Percentiles rank a stretch among this genome's conserved stretches.
These are phyloP conservation scores for Dorcoceras hygrometricum DNA, from an alignment of 257 asterid genomes.

Conservation along the genomic window DNA sequence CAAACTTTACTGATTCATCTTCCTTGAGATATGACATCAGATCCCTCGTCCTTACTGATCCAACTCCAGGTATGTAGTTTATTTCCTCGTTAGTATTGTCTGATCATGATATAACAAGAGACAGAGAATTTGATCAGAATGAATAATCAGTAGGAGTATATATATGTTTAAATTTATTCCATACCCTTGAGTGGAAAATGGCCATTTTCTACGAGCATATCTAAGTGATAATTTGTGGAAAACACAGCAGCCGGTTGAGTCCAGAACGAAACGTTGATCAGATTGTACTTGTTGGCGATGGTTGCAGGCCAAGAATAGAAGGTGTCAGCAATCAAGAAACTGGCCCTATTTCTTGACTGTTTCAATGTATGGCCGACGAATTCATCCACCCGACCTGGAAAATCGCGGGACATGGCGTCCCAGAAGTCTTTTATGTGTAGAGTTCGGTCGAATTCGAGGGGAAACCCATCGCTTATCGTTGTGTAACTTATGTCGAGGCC, in stretches of 20 bases:
- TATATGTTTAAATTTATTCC: neutral
- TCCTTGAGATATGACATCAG: conserved; percentile 43
- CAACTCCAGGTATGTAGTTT: conserved; percentile 58
- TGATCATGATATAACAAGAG: conserved; percentile 19
- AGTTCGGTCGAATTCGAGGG: conserved; percentile 37
- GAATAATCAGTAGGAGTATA: neutral
- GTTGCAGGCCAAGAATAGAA: conserved; percentile 39
- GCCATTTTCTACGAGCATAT: conserved; percentile 36
- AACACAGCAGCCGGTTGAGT: conserved; percentile 50
- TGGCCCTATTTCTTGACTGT: conserved; percentile 29
- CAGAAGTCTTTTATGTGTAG: conserved; percentile 23
- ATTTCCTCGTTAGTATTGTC: conserved; percentile 47
- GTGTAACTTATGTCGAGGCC: conserved; percentile 55
- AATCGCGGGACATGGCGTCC: conserved; percentile 31
- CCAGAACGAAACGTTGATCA: conserved; percentile 51
- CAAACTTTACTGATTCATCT: conserved; percentile 25
- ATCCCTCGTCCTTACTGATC: conserved; percentile 46
- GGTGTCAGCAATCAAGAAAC: conserved; percentile 49
- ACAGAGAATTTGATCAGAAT: neutral
- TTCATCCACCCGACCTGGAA: conserved; percentile 40
- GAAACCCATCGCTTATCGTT: conserved; percentile 49
- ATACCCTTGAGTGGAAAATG: conserved; percentile 43
- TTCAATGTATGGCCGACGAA: conserved; percentile 30
- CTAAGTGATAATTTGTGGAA: conserved; percentile 39
- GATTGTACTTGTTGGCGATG: conserved; percentile 43